A percentile compares a stretch with the other conserved stretches of the same genome.
Evolutionary conservation across 169 alveolate species (phyloP).

Genomic region (Perkinsus marinus): DNA sequence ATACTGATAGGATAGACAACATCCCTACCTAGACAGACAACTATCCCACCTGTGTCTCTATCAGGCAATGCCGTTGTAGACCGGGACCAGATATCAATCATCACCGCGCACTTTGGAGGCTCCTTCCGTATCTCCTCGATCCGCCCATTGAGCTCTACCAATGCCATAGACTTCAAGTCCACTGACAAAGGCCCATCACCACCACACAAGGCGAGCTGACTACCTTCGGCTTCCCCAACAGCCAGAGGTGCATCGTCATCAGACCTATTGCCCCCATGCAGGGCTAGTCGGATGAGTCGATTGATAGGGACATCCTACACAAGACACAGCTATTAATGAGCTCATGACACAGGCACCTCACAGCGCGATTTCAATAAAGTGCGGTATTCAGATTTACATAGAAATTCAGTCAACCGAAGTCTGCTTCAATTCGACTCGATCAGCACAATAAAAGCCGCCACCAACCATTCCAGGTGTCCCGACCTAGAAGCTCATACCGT

Average conservation of each 20-base stretch:
- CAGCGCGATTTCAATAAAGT: no score
- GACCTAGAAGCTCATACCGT: no score
- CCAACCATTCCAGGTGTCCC: no score
- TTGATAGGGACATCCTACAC: not conserved
- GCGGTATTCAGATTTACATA: no score
- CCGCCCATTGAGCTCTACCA: not conserved
- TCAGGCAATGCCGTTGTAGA: not conserved
- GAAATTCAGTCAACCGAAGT: no score
- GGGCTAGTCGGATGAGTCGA: not conserved
- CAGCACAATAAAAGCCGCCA: no score
- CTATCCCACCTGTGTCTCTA: not conserved
- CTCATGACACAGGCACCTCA: no score
- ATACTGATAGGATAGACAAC: not conserved
- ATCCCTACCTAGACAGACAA: not conserved
- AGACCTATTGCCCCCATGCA: not conserved
- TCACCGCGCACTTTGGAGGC: not conserved
- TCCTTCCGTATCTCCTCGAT: not conserved
- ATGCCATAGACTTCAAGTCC: not conserved
- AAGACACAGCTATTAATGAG: no score
- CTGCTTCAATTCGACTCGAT: no score
- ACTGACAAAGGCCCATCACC: not conserved
- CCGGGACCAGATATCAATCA: not conserved
- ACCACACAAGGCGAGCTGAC: not conserved
- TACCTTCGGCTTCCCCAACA: not conserved
- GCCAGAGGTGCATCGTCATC: not conserved